phyloP scores from a whole-genome alignment of 805 yeast species.

The Schizosaccharomyces osmophilus region DNA sequence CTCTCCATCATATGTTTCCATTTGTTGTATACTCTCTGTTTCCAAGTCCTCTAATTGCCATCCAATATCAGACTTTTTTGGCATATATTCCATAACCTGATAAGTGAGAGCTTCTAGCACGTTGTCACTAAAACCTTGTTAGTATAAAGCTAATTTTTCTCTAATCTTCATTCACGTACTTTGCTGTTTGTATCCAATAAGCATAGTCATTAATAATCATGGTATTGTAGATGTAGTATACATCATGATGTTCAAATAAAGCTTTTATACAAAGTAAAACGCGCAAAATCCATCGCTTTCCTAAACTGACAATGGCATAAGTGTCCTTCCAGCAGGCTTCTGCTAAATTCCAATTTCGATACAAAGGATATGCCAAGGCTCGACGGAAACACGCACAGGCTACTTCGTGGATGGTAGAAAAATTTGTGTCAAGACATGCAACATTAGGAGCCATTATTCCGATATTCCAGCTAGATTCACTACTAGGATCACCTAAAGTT shows the following conservation, averaged over 20 bases:
- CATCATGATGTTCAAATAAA: conserved; percentile 57
- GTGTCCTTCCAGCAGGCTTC: conserved; percentile 53
- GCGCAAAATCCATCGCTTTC: conserved; percentile 40
- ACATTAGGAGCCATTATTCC: conserved; percentile 71
- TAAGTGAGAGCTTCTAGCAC: conserved; percentile 39
- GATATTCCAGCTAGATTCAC: conserved; percentile 84
- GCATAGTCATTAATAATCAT: conserved; percentile 55
- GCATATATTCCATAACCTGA: conserved; percentile 22
- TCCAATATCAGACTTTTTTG: conserved; percentile 9
- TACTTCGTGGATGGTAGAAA: conserved; percentile 24
- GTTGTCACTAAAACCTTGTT: conserved; percentile 18
- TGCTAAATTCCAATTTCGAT: conserved; percentile 40
- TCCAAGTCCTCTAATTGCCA: conserved; percentile 11
- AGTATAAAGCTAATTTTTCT: not conserved
- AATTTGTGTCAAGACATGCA: conserved; percentile 33
- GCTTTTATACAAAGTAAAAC: conserved; percentile 38
- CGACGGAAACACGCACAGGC: conserved; percentile 44
- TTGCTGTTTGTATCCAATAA: conserved; percentile 41
- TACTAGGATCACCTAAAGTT: conserved; percentile 42
- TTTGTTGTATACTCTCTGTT: conserved; percentile 4
- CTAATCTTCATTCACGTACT: not conserved
- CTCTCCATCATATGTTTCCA: not conserved
- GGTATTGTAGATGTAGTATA: conserved; percentile 62
- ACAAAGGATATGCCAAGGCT: conserved; percentile 56
- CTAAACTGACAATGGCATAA: conserved; percentile 36